Percentiles rank a stretch among this genome's conserved stretches.
phyloP scores from a whole-genome alignment of 2,329 filamentous ascomycete genomes.

The Aplosporella prunicola region DNA sequence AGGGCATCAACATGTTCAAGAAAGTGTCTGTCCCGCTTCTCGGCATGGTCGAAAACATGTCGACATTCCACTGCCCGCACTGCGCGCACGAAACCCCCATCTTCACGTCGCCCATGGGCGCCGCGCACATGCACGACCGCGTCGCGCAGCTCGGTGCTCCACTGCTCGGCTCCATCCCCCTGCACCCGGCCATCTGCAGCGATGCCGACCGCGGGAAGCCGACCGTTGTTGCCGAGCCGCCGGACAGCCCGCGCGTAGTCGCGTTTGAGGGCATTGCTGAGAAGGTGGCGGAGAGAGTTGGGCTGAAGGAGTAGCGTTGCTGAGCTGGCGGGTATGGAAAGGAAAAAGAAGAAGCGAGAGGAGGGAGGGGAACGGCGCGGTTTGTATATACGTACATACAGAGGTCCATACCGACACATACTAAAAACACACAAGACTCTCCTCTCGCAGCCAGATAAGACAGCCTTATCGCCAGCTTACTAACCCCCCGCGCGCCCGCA shows the following conservation, averaged over 20 bases:
- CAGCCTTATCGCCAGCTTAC: too few species aligned
- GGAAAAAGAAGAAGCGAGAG: too few species aligned
- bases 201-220: conserved; percentile 82
- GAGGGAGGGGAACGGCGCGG: too few species aligned
- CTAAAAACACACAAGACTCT: too few species aligned
- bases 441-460: too few species aligned
- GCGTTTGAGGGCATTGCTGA: conserved; percentile 65
- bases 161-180: conserved; percentile 80
- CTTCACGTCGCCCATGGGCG: conserved; percentile 14
- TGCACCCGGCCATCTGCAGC: conserved; percentile 77
- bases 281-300: conserved; percentile 37
- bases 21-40: conserved; percentile 69
- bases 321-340: too few species aligned
- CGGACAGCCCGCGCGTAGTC: conserved; percentile 59
- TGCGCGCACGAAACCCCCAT: conserved; percentile 41
- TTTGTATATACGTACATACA: too few species aligned
- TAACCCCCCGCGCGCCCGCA: too few species aligned
- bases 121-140: conserved; percentile 62
- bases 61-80: conserved; percentile 28
- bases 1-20: conserved; percentile 87
- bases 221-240: conserved; percentile 73
- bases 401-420: too few species aligned
- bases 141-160: conserved; percentile 65
- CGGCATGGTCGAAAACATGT: conserved; percentile 58
- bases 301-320: conserved; percentile 27